Evolutionary conservation across 805 yeast species (phyloP), one percentile per base, ranked within the genome.

Genomic region (Pichia phayaonensis): DNA sequence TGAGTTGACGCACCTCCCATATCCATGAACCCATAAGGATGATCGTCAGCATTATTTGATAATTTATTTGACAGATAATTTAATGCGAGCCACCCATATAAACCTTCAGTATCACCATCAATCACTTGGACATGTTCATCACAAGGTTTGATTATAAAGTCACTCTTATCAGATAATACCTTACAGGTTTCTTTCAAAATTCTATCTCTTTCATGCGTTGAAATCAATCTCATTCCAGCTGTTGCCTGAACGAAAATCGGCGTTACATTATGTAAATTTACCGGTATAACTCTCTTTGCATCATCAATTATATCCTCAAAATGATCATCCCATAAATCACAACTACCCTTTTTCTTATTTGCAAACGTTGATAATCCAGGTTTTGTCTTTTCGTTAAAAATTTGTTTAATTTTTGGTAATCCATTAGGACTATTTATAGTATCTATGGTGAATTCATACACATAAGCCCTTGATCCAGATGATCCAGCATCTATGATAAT

Each of bases 1-100:
- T 94, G 99, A 0, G 97, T 89, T 2, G 97, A 89, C 0, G 99
- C 99, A 15, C 99, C 99, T 16, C 99, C 99, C 99, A 94, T 94
- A 66, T 94, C 99, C 92, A 94, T 85, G 59, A 94, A 92, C 5
- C 99, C 99, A 56, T 77, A 83, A 0, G 96, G 81, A 2, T 66
- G 62, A 12, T 58, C 55, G 4, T 56, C 60, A 38, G 73, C 73
- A 57, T 74, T 77, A 48, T 75, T 64, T 53, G 83, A 73, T 45
- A 86, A 71, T 53, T 78, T 78, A 1, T 86, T 84, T 67, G 84
- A 76, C 50, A 94, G 68, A 67, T 92, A 94, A 64, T 94, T 94
- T 45, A 94, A 72, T 0, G 92, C 94, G 29, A 94, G 66, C 99
- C 99, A 94, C 16, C 99, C 99, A 62, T 88, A 94, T 10, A 92